Percentiles rank a stretch among this genome's conserved stretches.
These are phyloP conservation scores for Monosporascus sp. DNA, from an alignment of 2,329 filamentous ascomycete genomes.

Conservation along the genomic window DNA sequence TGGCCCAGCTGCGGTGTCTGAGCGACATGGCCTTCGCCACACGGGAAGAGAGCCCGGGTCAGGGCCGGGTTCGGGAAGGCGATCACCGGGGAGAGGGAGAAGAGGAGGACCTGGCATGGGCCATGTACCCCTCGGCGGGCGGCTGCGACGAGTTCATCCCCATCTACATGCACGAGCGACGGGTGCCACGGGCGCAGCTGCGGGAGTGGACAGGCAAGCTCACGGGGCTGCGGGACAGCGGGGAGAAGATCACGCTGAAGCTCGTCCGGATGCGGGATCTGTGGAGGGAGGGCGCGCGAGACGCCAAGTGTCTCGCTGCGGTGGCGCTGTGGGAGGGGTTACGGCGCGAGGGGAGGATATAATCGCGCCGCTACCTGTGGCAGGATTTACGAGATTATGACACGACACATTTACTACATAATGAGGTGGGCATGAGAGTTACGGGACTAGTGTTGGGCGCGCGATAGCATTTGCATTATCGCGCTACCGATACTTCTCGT, in stretches of 20 bases:
- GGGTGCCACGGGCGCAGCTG: conserved; percentile 44
- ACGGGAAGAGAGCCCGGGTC: no score
- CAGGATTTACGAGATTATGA: no score
- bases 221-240: conserved; percentile 52
- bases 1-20: conserved; percentile 43
- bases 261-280: conserved; percentile 51
- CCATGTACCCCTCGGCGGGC: conserved; percentile 54
- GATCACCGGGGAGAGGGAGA: conserved; percentile 16
- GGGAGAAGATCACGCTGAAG: conserved; percentile 59
- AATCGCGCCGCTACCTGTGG: background rate
- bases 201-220: conserved; percentile 52
- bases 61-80: no score
- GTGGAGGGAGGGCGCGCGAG: conserved; percentile 53
- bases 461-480: conserved; percentile 6
- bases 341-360: conserved; percentile 37
- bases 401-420: background rate
- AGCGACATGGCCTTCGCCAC: conserved; percentile 42
- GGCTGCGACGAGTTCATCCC: conserved; percentile 58
- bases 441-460: background rate
- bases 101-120: conserved; percentile 33
- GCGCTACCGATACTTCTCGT: conserved; percentile 47
- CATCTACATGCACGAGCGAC: conserved; percentile 52
- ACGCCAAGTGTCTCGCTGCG: conserved; percentile 56
- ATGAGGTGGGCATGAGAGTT: background rate
- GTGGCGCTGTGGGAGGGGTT: conserved; percentile 56